Base-by-base conservation (phyloP, 169 alveolate genomes). In the Neospora caninum region DNA sequence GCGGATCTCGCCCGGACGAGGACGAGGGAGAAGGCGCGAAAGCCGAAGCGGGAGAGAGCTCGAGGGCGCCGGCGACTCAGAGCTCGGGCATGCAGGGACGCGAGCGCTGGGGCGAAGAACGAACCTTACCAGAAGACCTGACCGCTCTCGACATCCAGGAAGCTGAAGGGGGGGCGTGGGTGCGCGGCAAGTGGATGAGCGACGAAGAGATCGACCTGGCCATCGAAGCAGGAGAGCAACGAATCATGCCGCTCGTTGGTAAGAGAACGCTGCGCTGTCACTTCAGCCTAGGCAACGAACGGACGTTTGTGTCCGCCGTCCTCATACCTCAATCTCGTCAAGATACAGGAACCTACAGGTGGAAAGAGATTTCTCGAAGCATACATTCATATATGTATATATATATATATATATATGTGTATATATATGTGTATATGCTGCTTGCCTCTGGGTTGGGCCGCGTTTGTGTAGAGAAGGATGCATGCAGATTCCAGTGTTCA, bases 131-230 rank as follows among this genome's bases (percentile, higher is more conserved):
- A n/a, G 67, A 43, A 29, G 69, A 38, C 38, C 69, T 82, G 39
- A 82, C 89, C 34, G 39, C 36, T 18, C 69, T 38, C 20, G 89
- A 82, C 39, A 49, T 82, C 34, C 43, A 82, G 41, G 89, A 43
- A 31, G 89, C 89, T 7, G 69, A 39, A 36, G 89, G 89, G n/a
- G 89, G 89, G 20, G 89, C 89, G 25, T 82, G 89, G 89, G 89
- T 82, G 10, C 22, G 64, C 4, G 89, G 89, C 36, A 82, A 42
- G 64, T 82, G 89, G 89, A 16, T 82, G 53, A 29, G 43, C 89
- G 89, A 82, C 64, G 89, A 82, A 31, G 89, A 82, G 25, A 82
- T 82, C 39, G 89, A 82, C 41, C 2, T 64, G 38, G 89, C 89
- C 18, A 38, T 38, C 2, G 69, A 36, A 9, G 67, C 22, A 18